Base-by-base conservation (phyloP, 208 protist genomes). In the Herpetomonas samuelpessoai region DNA sequence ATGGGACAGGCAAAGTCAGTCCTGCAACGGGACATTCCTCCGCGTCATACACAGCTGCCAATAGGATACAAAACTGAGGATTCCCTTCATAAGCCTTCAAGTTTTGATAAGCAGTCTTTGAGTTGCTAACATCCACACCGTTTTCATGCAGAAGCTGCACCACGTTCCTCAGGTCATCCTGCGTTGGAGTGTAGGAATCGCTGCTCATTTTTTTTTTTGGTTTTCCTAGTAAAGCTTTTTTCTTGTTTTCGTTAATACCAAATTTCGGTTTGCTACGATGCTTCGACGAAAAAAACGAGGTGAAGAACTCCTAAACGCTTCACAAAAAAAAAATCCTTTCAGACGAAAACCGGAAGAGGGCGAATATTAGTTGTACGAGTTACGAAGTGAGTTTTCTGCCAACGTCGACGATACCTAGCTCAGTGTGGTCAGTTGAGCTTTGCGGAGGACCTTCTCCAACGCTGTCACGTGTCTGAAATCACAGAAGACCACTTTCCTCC, bases 61-160 rank as follows among this genome's bases (percentile, higher is more conserved):
- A 64, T 16, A 92, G 67, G 63, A 95, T 71, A 57, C 83, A 91
- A 46, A 95, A 95, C 9, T 51, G 66, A 2, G 89, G 79, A 65
- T 95, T 91, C n/a, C 74, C 50, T 53, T 95, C 71, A 61, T 92
- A 90, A 56, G 77, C 64, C 56, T 88, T 85, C 14, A 95, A 59
- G 52, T 90, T 55, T 41, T 87, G 76, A 57, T 95, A 95, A 3
- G 89, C 85, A 39, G 74, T 71, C 51, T 83, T 91, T 28, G 89
- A 88, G 60, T 95, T 95, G 19, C 70, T 60, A 12, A 95, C 83
- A 26, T 72, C 76, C 28, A 95, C 71, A 18, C 88, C 88, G 68
- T 95, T 95, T 50, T 91, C 78, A 53, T 90, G 74, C 52, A 95
- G 72, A 1, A 95, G 73, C 49, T 79, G 63, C 22, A 94, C 80